These are phyloP conservation scores for Esteya vermicola DNA, from an alignment of 2,329 filamentous ascomycete genomes.

Conservation along the genomic window DNA sequence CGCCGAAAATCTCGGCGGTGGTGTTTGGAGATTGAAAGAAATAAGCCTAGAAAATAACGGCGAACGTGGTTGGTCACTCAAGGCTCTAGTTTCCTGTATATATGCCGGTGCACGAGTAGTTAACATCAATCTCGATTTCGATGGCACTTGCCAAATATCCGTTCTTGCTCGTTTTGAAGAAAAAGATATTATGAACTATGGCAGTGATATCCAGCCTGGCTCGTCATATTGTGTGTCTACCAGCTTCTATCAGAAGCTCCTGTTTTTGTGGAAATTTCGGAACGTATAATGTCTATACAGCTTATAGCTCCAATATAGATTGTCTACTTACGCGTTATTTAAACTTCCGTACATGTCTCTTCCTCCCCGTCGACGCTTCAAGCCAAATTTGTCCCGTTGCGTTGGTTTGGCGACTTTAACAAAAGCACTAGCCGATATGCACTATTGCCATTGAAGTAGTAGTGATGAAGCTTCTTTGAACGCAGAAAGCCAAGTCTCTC, in stretches of 20 bases:
- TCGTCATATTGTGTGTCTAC: slow-evolving; percentile 45
- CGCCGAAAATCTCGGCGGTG: slow-evolving; percentile 56
- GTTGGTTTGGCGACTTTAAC: slow-evolving; percentile 41
- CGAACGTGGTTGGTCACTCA: slow-evolving; percentile 15
- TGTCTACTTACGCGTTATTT: background rate
- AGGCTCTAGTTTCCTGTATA: slow-evolving; percentile 84
- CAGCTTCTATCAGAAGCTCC: slow-evolving; percentile 60
- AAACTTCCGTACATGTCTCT: background rate
- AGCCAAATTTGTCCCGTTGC: slow-evolving; percentile 20
- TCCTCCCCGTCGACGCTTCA: slow-evolving; percentile 17
- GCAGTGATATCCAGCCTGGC: slow-evolving; percentile 50
- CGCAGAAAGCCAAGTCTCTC: slow-evolving; percentile 83
- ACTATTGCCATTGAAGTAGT: slow-evolving; percentile 93
- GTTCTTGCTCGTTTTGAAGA: slow-evolving; percentile 64
- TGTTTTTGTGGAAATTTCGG: slow-evolving; percentile 48
- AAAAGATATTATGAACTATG: slow-evolving; percentile 93
- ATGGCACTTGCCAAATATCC: slow-evolving; percentile 41
- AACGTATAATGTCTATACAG: background rate
- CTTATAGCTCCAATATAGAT: background rate
- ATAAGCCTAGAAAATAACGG: slow-evolving; percentile 20
- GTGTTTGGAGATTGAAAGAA: slow-evolving; percentile 75
- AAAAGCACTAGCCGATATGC: slow-evolving; percentile 80
- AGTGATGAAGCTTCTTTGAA: slow-evolving; percentile 84
- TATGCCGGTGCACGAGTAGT: slow-evolving; percentile 68
- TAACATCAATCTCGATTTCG: slow-evolving; percentile 23